Evolutionary conservation across 2,329 filamentous ascomycete genomes (phyloP).

Genomic region (Calycina herbarum): DNA sequence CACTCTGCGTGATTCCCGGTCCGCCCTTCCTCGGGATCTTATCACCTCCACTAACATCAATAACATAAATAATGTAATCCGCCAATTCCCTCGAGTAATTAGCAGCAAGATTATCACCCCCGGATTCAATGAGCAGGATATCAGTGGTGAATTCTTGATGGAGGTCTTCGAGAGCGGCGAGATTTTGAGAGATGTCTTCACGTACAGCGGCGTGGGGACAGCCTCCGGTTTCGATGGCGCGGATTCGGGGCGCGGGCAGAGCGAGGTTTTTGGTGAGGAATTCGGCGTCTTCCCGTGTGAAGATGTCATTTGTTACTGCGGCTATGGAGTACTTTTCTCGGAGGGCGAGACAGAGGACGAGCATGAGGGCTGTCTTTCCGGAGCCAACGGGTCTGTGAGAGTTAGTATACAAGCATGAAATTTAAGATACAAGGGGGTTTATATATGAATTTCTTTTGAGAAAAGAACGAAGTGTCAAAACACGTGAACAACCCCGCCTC

Average conservation of each 20-base stretch:
- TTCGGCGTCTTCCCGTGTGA: slow-evolving; percentile 96
- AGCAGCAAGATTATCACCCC: slow-evolving; percentile 93
- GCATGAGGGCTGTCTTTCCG: slow-evolving; percentile 96
- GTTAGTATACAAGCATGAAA: neutral
- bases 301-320: slow-evolving; percentile 98
- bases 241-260: slow-evolving; percentile 79
- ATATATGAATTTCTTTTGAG: neutral
- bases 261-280: slow-evolving; percentile 88
- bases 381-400: slow-evolving; percentile 82
- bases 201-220: slow-evolving; percentile 96
- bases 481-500: slow-evolving; percentile 22
- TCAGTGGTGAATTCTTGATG: slow-evolving; percentile 79
- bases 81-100: slow-evolving; percentile 96
- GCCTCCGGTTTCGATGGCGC: slow-evolving; percentile 95
- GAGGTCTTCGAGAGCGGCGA: slow-evolving; percentile 86
- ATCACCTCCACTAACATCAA: slow-evolving; percentile 93
- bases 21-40: slow-evolving; percentile 96
- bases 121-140: slow-evolving; percentile 89
- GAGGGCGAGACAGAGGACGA: slow-evolving; percentile 83
- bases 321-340: slow-evolving; percentile 82
- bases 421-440: neutral
- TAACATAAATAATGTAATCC: slow-evolving; percentile 98
- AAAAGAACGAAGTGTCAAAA: slow-evolving; percentile 3
- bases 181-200: slow-evolving; percentile 93
- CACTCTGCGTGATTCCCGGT: slow-evolving; percentile 94